Base-by-base conservation (phyloP, 2,329 filamentous ascomycete species). In the Allantophomopsis cytisporea region DNA sequence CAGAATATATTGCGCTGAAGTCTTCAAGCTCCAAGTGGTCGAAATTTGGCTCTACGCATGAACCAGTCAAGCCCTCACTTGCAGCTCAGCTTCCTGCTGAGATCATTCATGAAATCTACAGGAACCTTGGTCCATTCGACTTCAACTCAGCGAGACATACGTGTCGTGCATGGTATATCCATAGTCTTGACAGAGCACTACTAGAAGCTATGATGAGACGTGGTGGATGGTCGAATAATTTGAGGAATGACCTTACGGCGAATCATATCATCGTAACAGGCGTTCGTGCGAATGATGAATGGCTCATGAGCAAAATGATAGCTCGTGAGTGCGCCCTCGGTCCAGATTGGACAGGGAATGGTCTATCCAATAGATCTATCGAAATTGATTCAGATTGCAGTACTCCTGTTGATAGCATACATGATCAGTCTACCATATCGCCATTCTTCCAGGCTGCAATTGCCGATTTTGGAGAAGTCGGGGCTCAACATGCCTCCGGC, bases 91-190 rank as follows among this genome's bases (percentile, higher is more conserved):
- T 56, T 17, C 51, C 45, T 14, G 60, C 54, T 11, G 62, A 66
- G 43, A 59, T 62, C 6, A 36, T 63, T 2, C 54, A 60, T 14
- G 48, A 59, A 5, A 54, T 65, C 10, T 61, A 58, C 42, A 35
- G 31, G 11, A 43, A 52, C 7, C 53, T 65, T 5, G 35, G 44
- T 4, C 61, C 60, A 1, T 35, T 41, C 8, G 61, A 65, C 47
- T 81, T 79, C 52, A 69, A 82, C 48, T 63, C 71, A 39, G 73
- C 75, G 13, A 65, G 76, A 14, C 68, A 72, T 44, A 68, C 68
- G 14, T 82, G 75, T 49, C 66, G 68, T 35, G 55, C 57, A 30
- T 82, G 73, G 77, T 73, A 78, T 60, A 54, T 65, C 31, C 66
- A 65, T 16, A 71, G 73, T 37, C 53, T 80, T n/a, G 59, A 76